Evolutionary conservation across 768 basidiomycete genomes (phyloP).

Genomic region (Candolleomyces eurysporus): DNA sequence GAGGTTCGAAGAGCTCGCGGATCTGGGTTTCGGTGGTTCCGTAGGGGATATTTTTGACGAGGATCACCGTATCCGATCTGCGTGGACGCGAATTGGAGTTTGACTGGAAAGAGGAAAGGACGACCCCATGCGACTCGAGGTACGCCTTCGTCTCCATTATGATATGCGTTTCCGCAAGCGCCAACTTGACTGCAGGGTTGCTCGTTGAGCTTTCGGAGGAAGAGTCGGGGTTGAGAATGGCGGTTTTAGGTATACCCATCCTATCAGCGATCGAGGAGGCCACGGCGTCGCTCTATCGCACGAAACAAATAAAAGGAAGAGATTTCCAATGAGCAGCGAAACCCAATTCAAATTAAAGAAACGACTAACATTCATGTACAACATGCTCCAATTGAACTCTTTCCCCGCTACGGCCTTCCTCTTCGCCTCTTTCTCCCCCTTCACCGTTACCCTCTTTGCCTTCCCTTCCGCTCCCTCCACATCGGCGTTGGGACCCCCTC

Average conservation of each 20-base stretch:
- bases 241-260: conserved; percentile 83
- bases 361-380: conserved; percentile 94
- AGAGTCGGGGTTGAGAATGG: conserved; percentile 78
- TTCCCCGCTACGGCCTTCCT: conserved; percentile 68
- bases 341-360: conserved; percentile 5
- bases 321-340: too few relatives aligned
- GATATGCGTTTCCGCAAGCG: conserved; percentile 93
- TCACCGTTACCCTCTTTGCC: conserved; percentile 43
- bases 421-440: conserved; percentile 64
- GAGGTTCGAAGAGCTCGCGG: conserved; percentile 72
- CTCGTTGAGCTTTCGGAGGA: conserved; percentile 36
- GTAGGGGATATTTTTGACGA: conserved; percentile 97
- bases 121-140: conserved; percentile 74
- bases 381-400: conserved; percentile 89
- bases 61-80: conserved; percentile 76
- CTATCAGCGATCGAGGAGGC: conserved; percentile 86
- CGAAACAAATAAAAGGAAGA: too few relatives aligned
- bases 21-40: conserved; percentile 79
- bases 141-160: conserved; percentile 93
- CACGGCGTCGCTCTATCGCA: conserved; percentile 93
- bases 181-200: conserved; percentile 89
- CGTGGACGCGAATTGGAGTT: conserved; percentile 16
- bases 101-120: conserved; percentile 56
- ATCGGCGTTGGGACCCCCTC: conserved; percentile 34
- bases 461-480: conserved; percentile 36